Conservation (phyloP, 768 basidiomycete genomes). For the Rhizopogon salebrosus region DNA sequence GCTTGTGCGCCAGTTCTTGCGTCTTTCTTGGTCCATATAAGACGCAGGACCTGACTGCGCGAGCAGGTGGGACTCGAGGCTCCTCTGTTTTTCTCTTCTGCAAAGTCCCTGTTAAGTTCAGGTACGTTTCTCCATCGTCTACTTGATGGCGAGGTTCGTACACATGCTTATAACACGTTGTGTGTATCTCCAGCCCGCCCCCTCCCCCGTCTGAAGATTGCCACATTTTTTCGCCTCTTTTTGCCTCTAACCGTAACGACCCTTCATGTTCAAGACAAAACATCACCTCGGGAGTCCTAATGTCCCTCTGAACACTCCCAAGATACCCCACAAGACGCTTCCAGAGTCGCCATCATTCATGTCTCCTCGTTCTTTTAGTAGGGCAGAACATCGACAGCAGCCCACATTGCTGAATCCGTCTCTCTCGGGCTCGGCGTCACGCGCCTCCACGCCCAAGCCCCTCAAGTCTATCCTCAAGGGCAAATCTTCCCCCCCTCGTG, state of each 20-base stretch:
- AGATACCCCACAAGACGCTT: not conserved
- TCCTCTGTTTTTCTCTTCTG: slow-evolving; percentile 11
- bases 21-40: slow-evolving; percentile 11
- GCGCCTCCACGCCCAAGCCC: slow-evolving; percentile 4
- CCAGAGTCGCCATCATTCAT: not conserved
- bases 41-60: slow-evolving; percentile 19
- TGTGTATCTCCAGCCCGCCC: slow-evolving; percentile 4
- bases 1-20: slow-evolving; percentile 3
- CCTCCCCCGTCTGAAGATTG: slow-evolving; percentile 9
- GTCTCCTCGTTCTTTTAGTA: not conserved
- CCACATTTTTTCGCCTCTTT: slow-evolving; percentile 16
- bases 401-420: not conserved
- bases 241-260: not conserved
- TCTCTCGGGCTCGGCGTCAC: not conserved
- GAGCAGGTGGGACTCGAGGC: slow-evolving; percentile 19
- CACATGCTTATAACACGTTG: slow-evolving; percentile 1
- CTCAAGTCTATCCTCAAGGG: slow-evolving; percentile 28
- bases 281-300: slow-evolving; percentile 1
- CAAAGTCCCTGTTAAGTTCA: slow-evolving; percentile 8
- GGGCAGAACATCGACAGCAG: not conserved
- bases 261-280: not conserved
- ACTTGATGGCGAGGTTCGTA: not conserved
- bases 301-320: not conserved
- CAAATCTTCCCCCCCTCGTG: slow-evolving; percentile 7
- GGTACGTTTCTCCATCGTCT: slow-evolving; percentile 8